Evolutionary conservation across 352 stramenopile species (phyloP), one percentile per base, ranked within the genome.

Genomic region (Phytophthora pini): DNA sequence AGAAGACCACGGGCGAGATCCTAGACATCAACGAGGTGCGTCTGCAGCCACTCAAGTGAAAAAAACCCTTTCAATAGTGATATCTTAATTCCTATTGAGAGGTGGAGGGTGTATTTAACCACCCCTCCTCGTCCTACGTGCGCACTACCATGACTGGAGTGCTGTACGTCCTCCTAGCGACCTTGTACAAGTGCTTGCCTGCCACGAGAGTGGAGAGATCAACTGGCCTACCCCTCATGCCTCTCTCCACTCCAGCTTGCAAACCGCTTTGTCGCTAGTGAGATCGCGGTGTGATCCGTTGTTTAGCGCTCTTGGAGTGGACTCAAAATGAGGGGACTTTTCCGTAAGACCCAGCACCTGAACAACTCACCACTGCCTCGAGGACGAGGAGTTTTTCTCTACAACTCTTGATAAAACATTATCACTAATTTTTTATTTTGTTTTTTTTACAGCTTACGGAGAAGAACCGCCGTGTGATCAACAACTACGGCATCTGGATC

Each of bases 1-100:
- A 99, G 95, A 99, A 99, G 93, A 99, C 97, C 56, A 99, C 98
- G 51, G 98, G 98, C 79, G 97, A 99, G 84, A 99, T 99, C 80
- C 84, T 99, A 55, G 95, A 99, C 83, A 86, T 99, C 68, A 98
- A 99, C 77, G 97, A 99, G 92, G 92, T 98, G 63, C 72, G 87
- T 92, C 75, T 54, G 58, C 60, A 64, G 8, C 43, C 15, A 39
- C 24, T 54, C 32, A 24, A 24, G 22, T 59, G 47, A 65, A 53
- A 34, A 20, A 24, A 64, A 40, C 38, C 60, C 54, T 66, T 20
- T 62, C 53, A 46, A 15, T 43, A 60, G 60, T 60, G 10, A 51
- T 56, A 4, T 15, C 31, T 17, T 1, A 8, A 50, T 52, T n/a
- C 56, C 52, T 65, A 61, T 58, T 57, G 55, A 58, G 50, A 70